A percentile compares a stretch with the other conserved stretches of the same genome.
Conservation (phyloP, 257 asterid species). For the Eucommia ulmoides region DNA sequence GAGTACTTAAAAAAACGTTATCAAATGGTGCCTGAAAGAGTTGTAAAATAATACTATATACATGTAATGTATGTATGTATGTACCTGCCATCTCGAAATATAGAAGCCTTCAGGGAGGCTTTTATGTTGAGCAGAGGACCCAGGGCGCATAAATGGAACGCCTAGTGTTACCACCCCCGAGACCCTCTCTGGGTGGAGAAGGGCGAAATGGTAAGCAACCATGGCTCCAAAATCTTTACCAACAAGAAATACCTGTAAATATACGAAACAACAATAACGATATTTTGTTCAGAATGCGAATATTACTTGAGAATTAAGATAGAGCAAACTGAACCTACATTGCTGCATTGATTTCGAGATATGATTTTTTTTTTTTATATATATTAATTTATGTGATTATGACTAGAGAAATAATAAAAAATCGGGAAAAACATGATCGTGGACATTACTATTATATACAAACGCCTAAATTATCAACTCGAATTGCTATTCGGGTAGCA, state of each 20-base stretch:
- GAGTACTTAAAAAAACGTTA: background rate
- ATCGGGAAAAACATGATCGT: too few relatives aligned
- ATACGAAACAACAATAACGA: too few relatives aligned
- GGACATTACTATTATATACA: too few relatives aligned
- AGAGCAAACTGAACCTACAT: too few relatives aligned
- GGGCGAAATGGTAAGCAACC: slow-evolving; percentile 29
- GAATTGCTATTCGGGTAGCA: too few relatives aligned
- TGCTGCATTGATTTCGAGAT: too few relatives aligned
- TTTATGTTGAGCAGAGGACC: slow-evolving; percentile 9
- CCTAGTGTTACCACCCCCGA: slow-evolving; percentile 48
- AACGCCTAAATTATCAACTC: too few relatives aligned
- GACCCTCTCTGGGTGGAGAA: slow-evolving; percentile 47
- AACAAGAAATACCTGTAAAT: slow-evolving; percentile 57
- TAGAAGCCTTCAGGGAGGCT: slow-evolving; percentile 70
- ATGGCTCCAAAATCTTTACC: slow-evolving; percentile 71
- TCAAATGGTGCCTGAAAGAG: background rate
- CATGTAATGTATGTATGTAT: background rate
- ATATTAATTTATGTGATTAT: too few relatives aligned
- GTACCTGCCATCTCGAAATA: slow-evolving; percentile 58
- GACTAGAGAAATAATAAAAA: too few relatives aligned
- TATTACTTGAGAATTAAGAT: too few relatives aligned
- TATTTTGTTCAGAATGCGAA: too few relatives aligned
- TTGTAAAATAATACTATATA: background rate
- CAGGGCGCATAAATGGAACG: slow-evolving; percentile 42
- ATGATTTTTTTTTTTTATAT: too few relatives aligned